These are phyloP conservation scores for Hyaloscypha hepaticicola DNA, from an alignment of 495 filamentous ascomycete genomes.

Conservation along the genomic window DNA sequence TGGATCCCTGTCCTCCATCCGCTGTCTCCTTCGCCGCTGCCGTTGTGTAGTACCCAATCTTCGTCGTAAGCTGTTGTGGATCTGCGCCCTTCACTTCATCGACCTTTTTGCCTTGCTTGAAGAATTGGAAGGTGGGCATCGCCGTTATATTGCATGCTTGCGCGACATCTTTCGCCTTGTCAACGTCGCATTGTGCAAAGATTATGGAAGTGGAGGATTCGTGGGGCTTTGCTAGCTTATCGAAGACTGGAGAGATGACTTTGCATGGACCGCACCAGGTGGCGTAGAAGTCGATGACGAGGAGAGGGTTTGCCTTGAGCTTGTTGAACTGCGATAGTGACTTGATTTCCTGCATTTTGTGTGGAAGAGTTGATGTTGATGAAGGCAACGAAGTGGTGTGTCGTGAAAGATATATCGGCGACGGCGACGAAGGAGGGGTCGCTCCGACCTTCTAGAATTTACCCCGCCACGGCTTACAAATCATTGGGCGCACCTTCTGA, in stretches of 20 bases:
- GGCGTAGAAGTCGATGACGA: constrained; percentile 75
- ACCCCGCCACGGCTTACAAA: background rate
- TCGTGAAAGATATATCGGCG: background rate
- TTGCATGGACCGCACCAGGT: constrained; percentile 96
- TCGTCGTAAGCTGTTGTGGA: constrained; percentile 26
- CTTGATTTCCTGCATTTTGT: constrained; percentile 30
- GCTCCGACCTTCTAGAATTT: background rate
- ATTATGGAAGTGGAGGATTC: constrained; percentile 37
- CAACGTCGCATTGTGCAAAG: constrained; percentile 92
- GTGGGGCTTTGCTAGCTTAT: constrained; percentile 15
- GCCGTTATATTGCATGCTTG: constrained; percentile 79
- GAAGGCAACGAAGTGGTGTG: background rate
- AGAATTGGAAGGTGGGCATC: constrained; percentile 91
- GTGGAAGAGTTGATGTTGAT: background rate
- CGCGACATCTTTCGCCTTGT: constrained; percentile 71
- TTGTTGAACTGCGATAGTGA: constrained; percentile 30
- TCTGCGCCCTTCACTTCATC: constrained; percentile 76
- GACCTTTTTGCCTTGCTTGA: constrained; percentile 68
- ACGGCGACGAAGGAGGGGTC: background rate
- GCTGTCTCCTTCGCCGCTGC: constrained; percentile 16
- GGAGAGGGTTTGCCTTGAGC: constrained; percentile 20
- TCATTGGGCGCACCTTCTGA: no score
- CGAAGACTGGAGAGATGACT: constrained; percentile 73
- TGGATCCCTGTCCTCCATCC: background rate
- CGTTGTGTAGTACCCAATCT: constrained; percentile 28